Conservation (phyloP, 75 land plant species). For the Sequoia sempervirens region DNA sequence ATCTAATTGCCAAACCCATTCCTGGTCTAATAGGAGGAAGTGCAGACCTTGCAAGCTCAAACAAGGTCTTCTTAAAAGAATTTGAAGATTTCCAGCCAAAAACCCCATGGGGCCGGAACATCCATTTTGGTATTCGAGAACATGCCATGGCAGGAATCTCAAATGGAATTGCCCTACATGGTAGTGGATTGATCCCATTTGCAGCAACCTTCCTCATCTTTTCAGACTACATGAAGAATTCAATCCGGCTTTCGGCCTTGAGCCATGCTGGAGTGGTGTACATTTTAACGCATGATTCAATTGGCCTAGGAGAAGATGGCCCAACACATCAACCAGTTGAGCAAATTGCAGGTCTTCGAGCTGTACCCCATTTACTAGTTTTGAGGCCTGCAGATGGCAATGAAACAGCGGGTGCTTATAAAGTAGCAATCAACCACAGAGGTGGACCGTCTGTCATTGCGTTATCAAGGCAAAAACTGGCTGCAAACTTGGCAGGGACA, state of each 20-base stretch:
- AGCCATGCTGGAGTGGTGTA: conserved; percentile 73
- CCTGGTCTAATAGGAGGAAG: conserved; percentile 87
- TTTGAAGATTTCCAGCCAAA: conserved; percentile 49
- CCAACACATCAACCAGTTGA: conserved; percentile 93
- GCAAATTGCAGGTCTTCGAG: conserved; percentile 72
- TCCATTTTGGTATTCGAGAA: conserved; percentile 82
- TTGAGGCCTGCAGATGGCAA: conserved; percentile 87
- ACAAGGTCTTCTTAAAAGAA: conserved; percentile 67
- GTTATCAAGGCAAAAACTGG: conserved; percentile 79
- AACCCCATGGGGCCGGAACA: conserved; percentile 67
- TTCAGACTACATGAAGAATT: conserved; percentile 90
- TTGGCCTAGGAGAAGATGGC: conserved; percentile 94
- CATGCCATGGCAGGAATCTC: conserved; percentile 96
- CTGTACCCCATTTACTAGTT: conserved; percentile 68
- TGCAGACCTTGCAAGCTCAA: conserved; percentile 89
- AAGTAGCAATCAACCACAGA: conserved; percentile 49
- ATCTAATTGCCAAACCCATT: conserved; percentile 55
- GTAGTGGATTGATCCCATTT: conserved; percentile 75
- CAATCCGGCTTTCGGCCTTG: conserved; percentile 77
- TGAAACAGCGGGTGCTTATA: conserved; percentile 77
- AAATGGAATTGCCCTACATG: conserved; percentile 78
- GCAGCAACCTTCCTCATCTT: conserved; percentile 85
- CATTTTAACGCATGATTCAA: conserved; percentile 81
- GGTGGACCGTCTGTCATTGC: conserved; percentile 61
- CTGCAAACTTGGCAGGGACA: conserved; percentile 63